These are phyloP conservation scores for Bryoerythrophyllum caledonicum DNA, from an alignment of 225 moss, liverwort and hornwort genomes.

Conservation along the genomic window DNA sequence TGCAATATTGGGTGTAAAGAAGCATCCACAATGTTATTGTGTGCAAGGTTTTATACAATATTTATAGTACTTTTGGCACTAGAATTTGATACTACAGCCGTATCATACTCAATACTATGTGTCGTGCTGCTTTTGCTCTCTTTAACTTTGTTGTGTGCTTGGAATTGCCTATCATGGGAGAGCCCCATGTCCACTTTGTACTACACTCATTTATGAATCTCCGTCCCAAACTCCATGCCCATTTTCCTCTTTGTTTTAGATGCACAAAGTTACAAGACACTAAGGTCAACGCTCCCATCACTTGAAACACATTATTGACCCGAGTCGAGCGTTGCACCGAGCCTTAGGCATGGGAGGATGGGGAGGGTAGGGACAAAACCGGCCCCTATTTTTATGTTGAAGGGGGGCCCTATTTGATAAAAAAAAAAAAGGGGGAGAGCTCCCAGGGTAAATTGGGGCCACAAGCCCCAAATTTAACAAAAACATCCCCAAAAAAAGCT, in stretches of 20 bases:
- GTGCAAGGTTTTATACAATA: not conserved
- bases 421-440: no score
- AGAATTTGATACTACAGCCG: not conserved
- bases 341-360: no score
- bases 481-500: no score
- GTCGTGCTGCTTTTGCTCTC: not conserved
- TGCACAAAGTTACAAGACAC: not conserved
- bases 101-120: not conserved
- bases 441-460: no score
- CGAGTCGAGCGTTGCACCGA: no score
- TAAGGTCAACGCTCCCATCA: not conserved
- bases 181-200: not conserved
- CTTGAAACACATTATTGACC: no score
- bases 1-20: not conserved
- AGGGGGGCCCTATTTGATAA: no score
- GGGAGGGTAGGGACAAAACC: no score
- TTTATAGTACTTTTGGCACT: not conserved
- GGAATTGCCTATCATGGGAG: not conserved
- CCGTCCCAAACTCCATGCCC: not conserved
- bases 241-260: not conserved
- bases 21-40: not conserved
- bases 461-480: no score
- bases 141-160: no score
- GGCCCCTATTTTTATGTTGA: no score
- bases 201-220: not conserved